Percentiles rank a stretch among this genome's conserved stretches.
phyloP scores from a whole-genome alignment of 306 rosid species.

The Acmispon strigosus region DNA sequence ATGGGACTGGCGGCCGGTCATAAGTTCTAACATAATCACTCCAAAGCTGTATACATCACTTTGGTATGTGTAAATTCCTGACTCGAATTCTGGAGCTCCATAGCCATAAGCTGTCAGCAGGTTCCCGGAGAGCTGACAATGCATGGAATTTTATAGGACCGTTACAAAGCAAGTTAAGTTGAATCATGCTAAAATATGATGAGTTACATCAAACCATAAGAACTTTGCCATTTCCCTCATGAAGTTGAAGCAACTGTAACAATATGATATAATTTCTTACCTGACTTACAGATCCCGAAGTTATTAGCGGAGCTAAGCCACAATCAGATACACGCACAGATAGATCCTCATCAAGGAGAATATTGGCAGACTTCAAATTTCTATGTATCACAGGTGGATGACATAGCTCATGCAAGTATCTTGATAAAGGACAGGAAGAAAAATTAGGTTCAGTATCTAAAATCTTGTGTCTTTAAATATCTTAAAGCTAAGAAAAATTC shows the following conservation, averaged over 20 bases:
- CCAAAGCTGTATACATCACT: constrained; percentile 94
- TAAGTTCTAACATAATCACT: constrained; percentile 90
- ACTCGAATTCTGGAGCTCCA: constrained; percentile 97
- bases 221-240: no score
- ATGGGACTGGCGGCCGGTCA: constrained; percentile 82
- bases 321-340: constrained; percentile 78
- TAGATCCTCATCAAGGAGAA: constrained; percentile 87
- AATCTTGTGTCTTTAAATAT: not conserved
- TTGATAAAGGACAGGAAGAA: constrained; percentile 32
- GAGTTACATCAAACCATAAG: no score
- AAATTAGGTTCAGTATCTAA: constrained; percentile 24
- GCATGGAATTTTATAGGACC: constrained; percentile 5
- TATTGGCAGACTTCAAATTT: constrained; percentile 82
- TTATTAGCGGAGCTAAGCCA: constrained; percentile 87
- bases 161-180: constrained; percentile 8
- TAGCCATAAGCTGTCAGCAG: constrained; percentile 71
- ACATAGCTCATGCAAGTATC: constrained; percentile 89
- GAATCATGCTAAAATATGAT: no score
- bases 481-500: no score
- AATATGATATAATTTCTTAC: constrained; percentile 33
- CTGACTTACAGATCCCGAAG: constrained; percentile 94
- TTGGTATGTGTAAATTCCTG: constrained; percentile 73
- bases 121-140: constrained; percentile 78
- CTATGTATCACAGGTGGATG: constrained; percentile 85
- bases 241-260: not conserved